phyloP scores from a whole-genome alignment of 2,329 filamentous ascomycete genomes.

The Aspergillus niger region DNA sequence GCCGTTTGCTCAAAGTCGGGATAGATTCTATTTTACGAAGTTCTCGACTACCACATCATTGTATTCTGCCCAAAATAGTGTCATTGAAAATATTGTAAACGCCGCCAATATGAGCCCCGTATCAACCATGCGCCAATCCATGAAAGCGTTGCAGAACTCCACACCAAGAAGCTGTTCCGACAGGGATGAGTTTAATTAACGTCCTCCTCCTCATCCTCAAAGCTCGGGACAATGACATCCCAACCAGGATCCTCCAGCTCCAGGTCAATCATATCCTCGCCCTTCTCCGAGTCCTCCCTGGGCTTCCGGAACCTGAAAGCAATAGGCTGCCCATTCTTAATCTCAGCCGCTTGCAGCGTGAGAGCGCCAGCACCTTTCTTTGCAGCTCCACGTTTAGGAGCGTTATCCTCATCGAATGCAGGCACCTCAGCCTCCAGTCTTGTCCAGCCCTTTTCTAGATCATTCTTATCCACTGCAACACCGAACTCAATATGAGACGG shows the following conservation, averaged over 20 bases:
- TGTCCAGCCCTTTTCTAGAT: constrained; percentile 54
- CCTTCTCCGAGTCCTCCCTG: constrained; percentile 7
- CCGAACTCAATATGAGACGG: constrained; percentile 50
- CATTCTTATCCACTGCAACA: constrained; percentile 50
- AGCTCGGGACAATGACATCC: constrained; percentile 39
- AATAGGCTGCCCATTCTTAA: constrained; percentile 34
- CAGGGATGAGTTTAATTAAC: constrained; percentile 5
- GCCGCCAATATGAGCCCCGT: neutral
- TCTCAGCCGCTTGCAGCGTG: constrained; percentile 30
- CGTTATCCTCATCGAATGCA: constrained; percentile 28
- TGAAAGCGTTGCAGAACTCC: neutral
- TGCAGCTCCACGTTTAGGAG: constrained; percentile 29
- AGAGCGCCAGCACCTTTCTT: constrained; percentile 28
- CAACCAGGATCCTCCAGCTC: constrained; percentile 37
- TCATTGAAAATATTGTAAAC: neutral
- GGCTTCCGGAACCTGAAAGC: constrained; percentile 39
- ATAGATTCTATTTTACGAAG: neutral
- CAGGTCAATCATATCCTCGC: constrained; percentile 27
- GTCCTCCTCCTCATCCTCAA: constrained; percentile 38
- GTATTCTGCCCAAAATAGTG: neutral
- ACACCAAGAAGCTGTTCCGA: neutral
- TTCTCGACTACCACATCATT: neutral
- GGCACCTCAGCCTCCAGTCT: constrained; percentile 39
- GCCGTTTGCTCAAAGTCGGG: too few relatives aligned
- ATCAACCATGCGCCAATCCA: neutral